Evolutionary conservation across 2,329 filamentous ascomycete genomes (phyloP).

Genomic region (Chaetomiaceae sp.): DNA sequence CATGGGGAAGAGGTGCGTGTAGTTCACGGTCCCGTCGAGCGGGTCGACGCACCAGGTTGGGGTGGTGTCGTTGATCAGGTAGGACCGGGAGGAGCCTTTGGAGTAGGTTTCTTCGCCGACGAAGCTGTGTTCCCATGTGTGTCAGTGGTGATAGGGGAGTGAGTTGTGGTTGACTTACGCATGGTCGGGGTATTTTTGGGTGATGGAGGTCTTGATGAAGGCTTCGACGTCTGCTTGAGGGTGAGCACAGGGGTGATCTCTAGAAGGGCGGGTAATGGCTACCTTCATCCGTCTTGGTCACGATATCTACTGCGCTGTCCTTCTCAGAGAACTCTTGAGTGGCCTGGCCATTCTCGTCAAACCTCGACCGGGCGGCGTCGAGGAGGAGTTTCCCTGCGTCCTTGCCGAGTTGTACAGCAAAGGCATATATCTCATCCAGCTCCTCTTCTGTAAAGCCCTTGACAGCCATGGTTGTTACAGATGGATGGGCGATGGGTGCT

Average conservation of each 20-base stretch:
- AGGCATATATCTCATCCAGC: constrained; percentile 62
- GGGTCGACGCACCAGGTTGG: constrained; percentile 77
- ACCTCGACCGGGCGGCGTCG: constrained; percentile 56
- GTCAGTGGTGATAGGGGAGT: not conserved
- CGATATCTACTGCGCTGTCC: constrained; percentile 71
- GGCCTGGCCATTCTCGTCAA: constrained; percentile 33
- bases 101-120: constrained; percentile 75
- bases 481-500: no score
- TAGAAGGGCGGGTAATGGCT: not conserved
- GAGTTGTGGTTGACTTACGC: constrained; percentile 44
- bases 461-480: constrained; percentile 5
- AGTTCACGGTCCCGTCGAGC: constrained; percentile 76
- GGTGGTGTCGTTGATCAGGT: constrained; percentile 53
- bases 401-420: constrained; percentile 66
- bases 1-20: constrained; percentile 75
- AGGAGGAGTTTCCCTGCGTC: constrained; percentile 65
- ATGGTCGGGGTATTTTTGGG: constrained; percentile 59
- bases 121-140: constrained; percentile 51
- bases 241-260: not conserved
- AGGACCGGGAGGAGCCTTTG: constrained; percentile 61
- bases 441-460: constrained; percentile 38
- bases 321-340: constrained; percentile 55
- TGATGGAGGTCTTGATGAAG: constrained; percentile 61
- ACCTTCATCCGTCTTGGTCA: constrained; percentile 73
- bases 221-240: constrained; percentile 59